These are phyloP conservation scores for Aurinia saxatilis DNA, from an alignment of 345 rosid species.

Conservation along the genomic window DNA sequence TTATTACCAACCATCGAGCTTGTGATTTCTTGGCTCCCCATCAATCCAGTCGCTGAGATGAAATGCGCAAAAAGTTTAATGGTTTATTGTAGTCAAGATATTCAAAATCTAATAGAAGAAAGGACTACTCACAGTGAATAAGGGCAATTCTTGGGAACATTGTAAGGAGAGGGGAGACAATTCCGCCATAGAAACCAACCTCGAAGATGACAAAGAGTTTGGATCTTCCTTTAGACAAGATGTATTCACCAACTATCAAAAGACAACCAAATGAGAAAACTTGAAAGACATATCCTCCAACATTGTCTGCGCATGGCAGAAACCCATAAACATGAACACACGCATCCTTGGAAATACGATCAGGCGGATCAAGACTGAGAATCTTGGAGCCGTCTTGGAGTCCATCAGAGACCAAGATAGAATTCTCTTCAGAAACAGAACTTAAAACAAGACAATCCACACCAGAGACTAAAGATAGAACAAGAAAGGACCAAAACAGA, in stretches of 20 bases:
- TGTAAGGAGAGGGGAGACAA: background rate
- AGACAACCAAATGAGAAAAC: background rate
- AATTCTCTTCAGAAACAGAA: background rate
- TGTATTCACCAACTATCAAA: background rate
- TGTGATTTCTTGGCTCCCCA: background rate
- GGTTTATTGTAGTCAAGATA: too few relatives aligned
- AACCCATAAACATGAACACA: background rate
- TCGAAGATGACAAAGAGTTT: background rate
- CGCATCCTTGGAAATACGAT: background rate
- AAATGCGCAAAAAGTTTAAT: too few relatives aligned
- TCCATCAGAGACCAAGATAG: too few relatives aligned
- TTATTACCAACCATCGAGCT: background rate
- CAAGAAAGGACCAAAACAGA: conserved; percentile 15
- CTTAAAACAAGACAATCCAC: conserved; percentile 16
- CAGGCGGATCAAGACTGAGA: background rate
- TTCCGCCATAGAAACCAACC: background rate
- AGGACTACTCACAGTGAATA: background rate
- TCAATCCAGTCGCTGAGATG: background rate
- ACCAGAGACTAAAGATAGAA: background rate
- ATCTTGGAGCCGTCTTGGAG: background rate
- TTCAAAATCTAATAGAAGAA: background rate
- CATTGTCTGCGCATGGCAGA: background rate
- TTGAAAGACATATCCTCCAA: background rate
- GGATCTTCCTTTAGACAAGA: background rate
- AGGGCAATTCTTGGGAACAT: background rate